Conservation (phyloP, 2,329 filamentous ascomycete species). For the Ophiostoma sp. region DNA sequence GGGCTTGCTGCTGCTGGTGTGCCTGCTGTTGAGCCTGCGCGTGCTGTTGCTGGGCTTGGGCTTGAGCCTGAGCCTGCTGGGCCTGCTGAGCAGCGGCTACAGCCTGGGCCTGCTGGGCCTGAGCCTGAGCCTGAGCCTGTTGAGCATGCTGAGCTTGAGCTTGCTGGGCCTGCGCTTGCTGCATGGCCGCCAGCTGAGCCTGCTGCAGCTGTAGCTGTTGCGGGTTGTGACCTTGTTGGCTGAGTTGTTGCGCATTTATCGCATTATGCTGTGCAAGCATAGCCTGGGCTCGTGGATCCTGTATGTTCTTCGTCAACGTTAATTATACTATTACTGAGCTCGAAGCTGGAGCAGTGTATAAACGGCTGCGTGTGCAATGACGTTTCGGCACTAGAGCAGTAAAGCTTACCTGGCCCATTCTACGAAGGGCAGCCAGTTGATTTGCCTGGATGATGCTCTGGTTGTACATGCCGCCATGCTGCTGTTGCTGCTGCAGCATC, state of each 20-base stretch:
- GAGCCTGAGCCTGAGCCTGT: conserved; percentile 39
- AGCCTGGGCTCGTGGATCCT: conserved; percentile 30
- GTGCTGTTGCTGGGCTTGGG: conserved; percentile 35
- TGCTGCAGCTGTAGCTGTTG: conserved; percentile 32
- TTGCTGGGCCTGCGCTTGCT: conserved; percentile 35
- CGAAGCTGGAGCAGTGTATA: too few species aligned
- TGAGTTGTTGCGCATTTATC: conserved; percentile 40
- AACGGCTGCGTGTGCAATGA: too few species aligned
- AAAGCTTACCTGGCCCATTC: conserved; percentile 29
- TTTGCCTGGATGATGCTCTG: conserved; percentile 50
- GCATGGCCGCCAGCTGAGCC: conserved; percentile 31
- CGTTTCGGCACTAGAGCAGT: not conserved
- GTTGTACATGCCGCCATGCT: conserved; percentile 46
- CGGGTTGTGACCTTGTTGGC: conserved; percentile 33
- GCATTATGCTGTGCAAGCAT: conserved; percentile 46
- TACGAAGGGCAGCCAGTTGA: conserved; percentile 34
- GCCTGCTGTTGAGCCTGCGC: conserved; percentile 21
- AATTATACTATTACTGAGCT: not conserved
- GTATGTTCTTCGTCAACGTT: not conserved
- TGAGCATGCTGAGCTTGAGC: conserved; percentile 32
- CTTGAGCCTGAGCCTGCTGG: conserved; percentile 34
- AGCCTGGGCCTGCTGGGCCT: conserved; percentile 26
- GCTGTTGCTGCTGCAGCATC: conserved; percentile 45
- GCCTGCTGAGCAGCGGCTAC: conserved; percentile 21
- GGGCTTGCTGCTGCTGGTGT: conserved; percentile 27